Evolutionary conservation across 495 filamentous ascomycete genomes (phyloP), one percentile per base, ranked within the genome.

Genomic region (Trichodelitschia bisporula): DNA sequence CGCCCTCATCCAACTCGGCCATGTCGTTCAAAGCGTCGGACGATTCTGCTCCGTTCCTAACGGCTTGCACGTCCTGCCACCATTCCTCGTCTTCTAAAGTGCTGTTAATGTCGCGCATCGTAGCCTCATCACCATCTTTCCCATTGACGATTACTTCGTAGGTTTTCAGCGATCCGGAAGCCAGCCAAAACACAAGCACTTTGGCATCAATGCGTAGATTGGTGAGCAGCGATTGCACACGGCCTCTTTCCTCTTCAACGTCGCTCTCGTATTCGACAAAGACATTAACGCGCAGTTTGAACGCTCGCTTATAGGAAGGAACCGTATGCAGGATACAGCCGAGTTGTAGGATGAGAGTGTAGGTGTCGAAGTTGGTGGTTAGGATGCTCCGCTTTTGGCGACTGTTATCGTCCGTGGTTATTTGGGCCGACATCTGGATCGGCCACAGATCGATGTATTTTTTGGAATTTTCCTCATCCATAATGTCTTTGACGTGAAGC

Each of bases 321-420:
- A 86, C 78, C 4, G 75, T 86, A 36, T 73, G 66, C 2, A 90
- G 53, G 31, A 90, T 90, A 26, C 72, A 82, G 1, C 79, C 79
- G 15, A 89, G 56, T 42, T 90, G 79, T 10, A 90, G 56, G 36
- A 89, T 89, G 18, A 89, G 51, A 1, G 78, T 89, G 45, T 89
- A 89, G 5, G 77, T 90, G 42, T 90, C 79, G 47, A 90, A 90
- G 39, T 90, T 90, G 1, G 79, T 86, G 2, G 79, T 90, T 27
- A 78, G 44, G 12, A 84, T 61, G 41, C 70, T 82, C 29, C 61
- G 58, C 34, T 63, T 64, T 30, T 52, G 50, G 38, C 62, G 60
- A 25, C 14, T 35, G 18, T 3, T 20, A 33, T 1, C 37, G 37
- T 13, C 68, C 8, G 69, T 58, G 2, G 57, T 53, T 26, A 86